Evolutionary conservation across 495 filamentous ascomycete genomes (phyloP).

Genomic region (Aspergillus panamensis): DNA sequence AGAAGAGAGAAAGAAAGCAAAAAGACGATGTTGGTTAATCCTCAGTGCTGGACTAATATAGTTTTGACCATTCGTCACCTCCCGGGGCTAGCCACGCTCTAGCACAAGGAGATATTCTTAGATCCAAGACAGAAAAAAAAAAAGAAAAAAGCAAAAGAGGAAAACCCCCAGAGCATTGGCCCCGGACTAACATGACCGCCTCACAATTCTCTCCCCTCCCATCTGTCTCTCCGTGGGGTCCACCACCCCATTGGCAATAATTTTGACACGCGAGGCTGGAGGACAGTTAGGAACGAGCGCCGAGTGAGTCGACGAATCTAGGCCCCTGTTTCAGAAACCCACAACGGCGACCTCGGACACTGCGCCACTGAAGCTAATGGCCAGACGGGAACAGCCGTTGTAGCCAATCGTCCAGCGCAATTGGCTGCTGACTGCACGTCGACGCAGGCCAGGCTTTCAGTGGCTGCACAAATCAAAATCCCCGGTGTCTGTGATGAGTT

Average conservation of each 20-base stretch:
- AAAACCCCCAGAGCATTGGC: neutral
- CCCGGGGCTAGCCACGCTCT: neutral
- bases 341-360: conserved; percentile 3
- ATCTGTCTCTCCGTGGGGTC: neutral
- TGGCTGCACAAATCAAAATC: neutral
- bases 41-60: neutral
- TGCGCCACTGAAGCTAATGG: conserved; percentile 2
- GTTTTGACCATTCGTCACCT: neutral
- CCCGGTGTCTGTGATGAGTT: neutral
- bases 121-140: neutral
- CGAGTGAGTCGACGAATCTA: too few species aligned
- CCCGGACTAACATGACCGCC: neutral
- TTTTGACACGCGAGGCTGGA: too few species aligned
- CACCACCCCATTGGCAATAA: too few species aligned
- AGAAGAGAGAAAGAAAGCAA: neutral
- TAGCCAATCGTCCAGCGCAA: neutral
- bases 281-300: neutral
- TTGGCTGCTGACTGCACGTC: neutral
- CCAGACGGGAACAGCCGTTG: conserved; percentile 1
- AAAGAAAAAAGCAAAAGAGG: neutral
- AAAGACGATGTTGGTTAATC: neutral
- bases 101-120: neutral
- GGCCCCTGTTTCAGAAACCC: conserved; percentile 3
- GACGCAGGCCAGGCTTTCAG: neutral
- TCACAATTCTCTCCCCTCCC: neutral